Base-by-base conservation (phyloP, 495 filamentous ascomycete genomes). In the Paragyromitra xinjiangensis region DNA sequence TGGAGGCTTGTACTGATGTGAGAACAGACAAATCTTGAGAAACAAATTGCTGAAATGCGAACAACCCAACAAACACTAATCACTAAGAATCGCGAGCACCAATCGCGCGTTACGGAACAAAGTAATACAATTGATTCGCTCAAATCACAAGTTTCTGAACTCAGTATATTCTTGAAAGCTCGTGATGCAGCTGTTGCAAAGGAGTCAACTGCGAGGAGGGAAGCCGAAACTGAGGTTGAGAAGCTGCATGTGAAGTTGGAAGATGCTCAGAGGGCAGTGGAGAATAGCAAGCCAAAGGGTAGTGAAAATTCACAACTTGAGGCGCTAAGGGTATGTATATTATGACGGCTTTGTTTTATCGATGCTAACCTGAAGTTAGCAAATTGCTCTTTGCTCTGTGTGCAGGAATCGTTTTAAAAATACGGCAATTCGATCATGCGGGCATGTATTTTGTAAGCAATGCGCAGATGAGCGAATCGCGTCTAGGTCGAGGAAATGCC, bases 371-470 rank as follows among this genome's bases (percentile, higher is more conserved):
- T 64, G 42, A 78, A 63, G 40, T 2, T 79, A 98, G 95, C 88
- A 88, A 76, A 88, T 98, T 83, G 93, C 93, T 19, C 88, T 95
- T 50, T 99, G 95, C 85, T 91, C 92, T 1, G 92, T 98, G 22
- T 99, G 95, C 84, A 90, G 91, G 75, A 89, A 87, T 66, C 92
- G 94, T 68, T 95, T 97, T 87, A 98, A 98, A 85, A 92, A 98
- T 83, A 97, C 94, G 0, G 91, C 91, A 19, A 88, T 99, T 79
- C 94, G 94, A 82, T 93, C 91, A 14, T 99, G 95, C 83, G 95
- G 95, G n/a, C 95, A 99, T 84, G 90, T 97, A 24, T 97, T 98
- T 84, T 99, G 95, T 88, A 90, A 88, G 79, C 88, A 90, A 34
- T 99, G 95, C 81, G 91, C 97, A 34, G 93, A 97, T 66, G 91